Evolutionary conservation across 768 basidiomycete species (phyloP), one percentile per base, ranked within the genome.

Genomic region (Cubamyces sp.): DNA sequence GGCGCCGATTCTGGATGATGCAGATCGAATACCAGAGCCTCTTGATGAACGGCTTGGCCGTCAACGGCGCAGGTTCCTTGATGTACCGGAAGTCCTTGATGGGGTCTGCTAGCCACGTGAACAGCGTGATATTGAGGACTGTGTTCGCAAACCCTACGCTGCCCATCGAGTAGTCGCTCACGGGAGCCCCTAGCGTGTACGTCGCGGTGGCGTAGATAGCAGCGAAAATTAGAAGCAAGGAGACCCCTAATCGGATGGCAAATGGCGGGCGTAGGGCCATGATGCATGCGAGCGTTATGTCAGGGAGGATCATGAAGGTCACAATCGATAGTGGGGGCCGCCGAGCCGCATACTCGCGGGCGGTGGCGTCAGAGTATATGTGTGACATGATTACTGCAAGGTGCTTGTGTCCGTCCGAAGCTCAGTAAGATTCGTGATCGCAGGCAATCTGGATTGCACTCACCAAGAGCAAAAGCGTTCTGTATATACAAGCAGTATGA

Each of bases 1-100:
- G 62, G 23, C 67, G 58, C 3, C n/a, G 23, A 26, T 59, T 66
- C 21, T 30, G 21, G 8, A 58, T 21, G 11, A 62, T 25, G 28
- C 62, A 64, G 28, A 56, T 12, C 11, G 45, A 34, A 23, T 55
- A 52, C 45, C 55, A 62, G 16, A 55, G 21, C 15, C 55, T 34
- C n/a, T 40, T 19, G 40, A 23, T 47, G 39, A 66, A 6, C 7
- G 64, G 41, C 52, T 51, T 43, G 2, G 50, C 52, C 14, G 43
- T 48, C 39, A 49, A n/a, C 15, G 46, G 21, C 3, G 37, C 41
- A 4, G 41, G 26, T 16, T 51, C 39, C 2, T 39, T 16, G 19
- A 52, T 30, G 41, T 57, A 53, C 5, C 51, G 57, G 52, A 52
- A 23, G n/a, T 60, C 53, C 39, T 25, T 18, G 15, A 50, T 16